Percentiles rank a stretch among this genome's conserved stretches.
phyloP scores from a whole-genome alignment of 192 early-diverging fungal genomes.

The Umbelopsis isabellina region DNA sequence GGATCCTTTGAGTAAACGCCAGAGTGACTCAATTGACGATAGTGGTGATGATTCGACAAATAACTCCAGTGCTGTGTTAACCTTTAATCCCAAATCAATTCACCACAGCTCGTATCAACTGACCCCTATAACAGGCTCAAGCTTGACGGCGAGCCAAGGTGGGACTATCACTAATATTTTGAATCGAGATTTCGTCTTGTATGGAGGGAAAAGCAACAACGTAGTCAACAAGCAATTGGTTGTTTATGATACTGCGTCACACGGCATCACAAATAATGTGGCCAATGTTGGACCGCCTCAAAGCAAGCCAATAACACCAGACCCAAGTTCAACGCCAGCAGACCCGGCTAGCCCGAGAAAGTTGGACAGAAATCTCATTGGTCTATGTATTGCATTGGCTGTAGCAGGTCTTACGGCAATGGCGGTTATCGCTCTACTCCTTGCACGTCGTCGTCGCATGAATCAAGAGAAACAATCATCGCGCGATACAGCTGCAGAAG shows the following conservation, averaged over 20 bases:
- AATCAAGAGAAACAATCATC: neutral
- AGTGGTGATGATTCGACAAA: neutral
- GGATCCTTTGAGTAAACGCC: neutral
- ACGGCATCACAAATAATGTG: neutral
- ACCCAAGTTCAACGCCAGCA: neutral
- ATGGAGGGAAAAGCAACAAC: neutral
- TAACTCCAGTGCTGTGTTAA: neutral
- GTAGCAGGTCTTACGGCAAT: slow-evolving; percentile 2
- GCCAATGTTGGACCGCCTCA: neutral
- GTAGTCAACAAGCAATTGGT: neutral
- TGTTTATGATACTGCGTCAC: neutral
- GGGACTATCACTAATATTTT: neutral
- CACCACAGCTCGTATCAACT: neutral
- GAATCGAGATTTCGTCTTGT: neutral
- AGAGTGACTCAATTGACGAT: neutral
- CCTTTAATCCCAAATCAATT: neutral
- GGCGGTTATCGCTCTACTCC: neutral
- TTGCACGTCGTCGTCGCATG: slow-evolving; percentile 4
- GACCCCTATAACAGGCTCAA: neutral
- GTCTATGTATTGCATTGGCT: slow-evolving; percentile 14
- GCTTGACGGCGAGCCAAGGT: neutral
- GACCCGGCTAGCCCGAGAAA: neutral
- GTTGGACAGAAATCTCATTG: neutral
- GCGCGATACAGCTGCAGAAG: neutral
- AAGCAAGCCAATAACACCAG: slow-evolving; percentile 1